A percentile compares a stretch with the other conserved stretches of the same genome.
phyloP scores from a whole-genome alignment of 495 filamentous ascomycete species.

The Aspergillus mulundensis region DNA sequence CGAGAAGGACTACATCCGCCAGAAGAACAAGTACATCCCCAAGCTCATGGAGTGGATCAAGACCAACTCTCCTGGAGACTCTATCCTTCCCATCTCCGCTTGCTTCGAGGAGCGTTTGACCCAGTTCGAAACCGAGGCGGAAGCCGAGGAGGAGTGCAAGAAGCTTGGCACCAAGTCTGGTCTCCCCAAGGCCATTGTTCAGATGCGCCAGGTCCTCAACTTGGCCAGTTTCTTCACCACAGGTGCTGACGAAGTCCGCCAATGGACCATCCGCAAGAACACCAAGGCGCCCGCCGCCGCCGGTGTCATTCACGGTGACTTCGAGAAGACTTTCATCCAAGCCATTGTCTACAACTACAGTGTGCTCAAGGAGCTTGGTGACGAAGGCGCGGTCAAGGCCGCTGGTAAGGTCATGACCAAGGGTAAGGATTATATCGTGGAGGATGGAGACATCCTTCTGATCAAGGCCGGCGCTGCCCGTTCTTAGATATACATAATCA shows the following conservation, averaged over 20 bases:
- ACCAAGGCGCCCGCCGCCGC: slow-evolving; percentile 96
- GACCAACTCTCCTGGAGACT: slow-evolving; percentile 77
- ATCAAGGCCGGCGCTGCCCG: slow-evolving; percentile 97
- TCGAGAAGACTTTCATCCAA: slow-evolving; percentile 99
- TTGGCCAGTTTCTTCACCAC: slow-evolving; percentile 96
- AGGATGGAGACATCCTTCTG: slow-evolving; percentile 60
- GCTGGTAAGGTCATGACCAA: slow-evolving; percentile 97
- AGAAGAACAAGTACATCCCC: slow-evolving; percentile 98
- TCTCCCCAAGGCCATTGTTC: slow-evolving; percentile 87
- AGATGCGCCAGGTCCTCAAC: slow-evolving; percentile 89
- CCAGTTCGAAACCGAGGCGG: slow-evolving; percentile 68
- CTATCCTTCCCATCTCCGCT: slow-evolving; percentile 89
- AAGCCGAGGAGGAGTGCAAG: slow-evolving; percentile 84
- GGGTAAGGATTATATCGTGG: slow-evolving; percentile 88
- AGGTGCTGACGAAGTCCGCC: slow-evolving; percentile 92
- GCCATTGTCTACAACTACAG: slow-evolving; percentile 83
- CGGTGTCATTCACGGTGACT: slow-evolving; percentile 95
- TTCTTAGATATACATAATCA: slow-evolving; percentile 43
- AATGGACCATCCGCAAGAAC: slow-evolving; percentile 96
- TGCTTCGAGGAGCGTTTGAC: slow-evolving; percentile 90
- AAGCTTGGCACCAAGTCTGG: slow-evolving; percentile 80
- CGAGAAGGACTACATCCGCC: slow-evolving; percentile 95
- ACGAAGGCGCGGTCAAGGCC: slow-evolving; percentile 83
- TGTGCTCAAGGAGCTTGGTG: slow-evolving; percentile 75
- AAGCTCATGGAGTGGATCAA: slow-evolving; percentile 95